Evolutionary conservation across 1,284 basidiomycete genomes (phyloP).

Genomic region (Moesziomyces aphidis): DNA sequence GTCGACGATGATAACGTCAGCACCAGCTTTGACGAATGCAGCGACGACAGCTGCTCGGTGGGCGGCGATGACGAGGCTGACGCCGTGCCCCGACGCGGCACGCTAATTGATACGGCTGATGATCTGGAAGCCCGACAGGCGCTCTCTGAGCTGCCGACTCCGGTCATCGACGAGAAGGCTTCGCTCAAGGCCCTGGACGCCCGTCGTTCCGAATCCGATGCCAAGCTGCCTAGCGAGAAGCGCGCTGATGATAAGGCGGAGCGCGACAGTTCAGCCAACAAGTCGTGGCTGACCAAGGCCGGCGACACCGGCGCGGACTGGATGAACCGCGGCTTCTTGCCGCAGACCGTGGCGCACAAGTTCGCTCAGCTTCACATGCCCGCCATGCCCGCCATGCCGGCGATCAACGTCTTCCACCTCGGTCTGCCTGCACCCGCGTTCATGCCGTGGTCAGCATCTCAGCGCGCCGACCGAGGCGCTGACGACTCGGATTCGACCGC

Average conservation of each 20-base stretch:
- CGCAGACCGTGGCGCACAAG: conserved; percentile 45
- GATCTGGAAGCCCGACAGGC: conserved; percentile 36
- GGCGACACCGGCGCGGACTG: conserved; percentile 49
- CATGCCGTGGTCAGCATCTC: conserved; percentile 44
- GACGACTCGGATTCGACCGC: not conserved
- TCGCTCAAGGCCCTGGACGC: conserved; percentile 23
- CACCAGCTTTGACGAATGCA: conserved; percentile 54
- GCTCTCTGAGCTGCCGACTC: conserved; percentile 20
- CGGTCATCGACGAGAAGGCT: conserved; percentile 39
- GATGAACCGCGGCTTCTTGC: conserved; percentile 46
- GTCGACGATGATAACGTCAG: conserved; percentile 65
- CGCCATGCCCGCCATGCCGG: conserved; percentile 47
- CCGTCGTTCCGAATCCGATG: conserved; percentile 7
- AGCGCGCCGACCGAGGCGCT: conserved; percentile 14
- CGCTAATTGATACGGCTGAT: conserved; percentile 1
- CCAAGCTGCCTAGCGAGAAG: not conserved
- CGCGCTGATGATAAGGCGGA: conserved; percentile 1
- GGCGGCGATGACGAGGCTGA: conserved; percentile 31
- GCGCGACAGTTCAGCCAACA: conserved; percentile 18
- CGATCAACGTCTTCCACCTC: conserved; percentile 59
- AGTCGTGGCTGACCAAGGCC: conserved; percentile 49
- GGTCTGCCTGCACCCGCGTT: conserved; percentile 39
- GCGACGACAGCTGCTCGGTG: conserved; percentile 35
- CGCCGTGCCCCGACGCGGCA: not conserved
- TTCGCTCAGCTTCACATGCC: conserved; percentile 53